Base-by-base conservation (phyloP, 2,329 filamentous ascomycete species). In the Clonostachys rosea region DNA sequence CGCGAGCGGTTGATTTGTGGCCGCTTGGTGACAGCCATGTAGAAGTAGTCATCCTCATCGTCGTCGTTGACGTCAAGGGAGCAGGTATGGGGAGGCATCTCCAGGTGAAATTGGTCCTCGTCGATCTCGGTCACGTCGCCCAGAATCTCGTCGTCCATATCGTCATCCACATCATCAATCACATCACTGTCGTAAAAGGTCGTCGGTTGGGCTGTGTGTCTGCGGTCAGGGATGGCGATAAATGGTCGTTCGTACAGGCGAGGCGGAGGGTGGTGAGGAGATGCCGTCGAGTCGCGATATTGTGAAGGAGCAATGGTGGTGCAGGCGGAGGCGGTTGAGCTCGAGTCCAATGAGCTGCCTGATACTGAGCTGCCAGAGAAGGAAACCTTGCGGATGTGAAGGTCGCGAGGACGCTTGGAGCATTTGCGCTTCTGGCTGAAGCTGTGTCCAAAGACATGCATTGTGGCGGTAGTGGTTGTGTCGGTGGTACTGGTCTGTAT, bases 381-480 rank as follows among this genome's bases (percentile, higher is more conserved):
- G 41, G 66, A 69, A 43, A 69, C 54, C 56, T 70, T 70, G 57
- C 67, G 65, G 48, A 70, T 68, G 50, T 67, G 64, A 20, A 70
- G 60, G 46, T 68, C 60, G 43, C 64, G 59, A 34, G 66, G 63
- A 18, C 58, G 58, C 51, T 61, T 62, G 49, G 58, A 50, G 44
- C 59, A 56, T 56, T 66, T 67, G 51, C 64, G 62, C 54, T 63
- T 57, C 45, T 65, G 59, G 54, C 60, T 56, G 55, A 68, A 65
- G 55, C 65, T 58, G 52, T 62, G 60, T 49, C 58, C 56, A 48
- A 69, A 54, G 40, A 68, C 61, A 52, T 66, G 64, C 66, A 69
- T 69, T 35, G 34, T 60, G 57, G 34, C 46, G 44, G 43, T 40
- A n/a, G 24, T 44, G 9, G 24, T 30, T 30, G 24, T 43, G 46